Evolutionary conservation across 1,284 basidiomycete species (phyloP), one percentile per base, ranked within the genome.

Genomic region (Trichosporon coremiiforme): DNA sequence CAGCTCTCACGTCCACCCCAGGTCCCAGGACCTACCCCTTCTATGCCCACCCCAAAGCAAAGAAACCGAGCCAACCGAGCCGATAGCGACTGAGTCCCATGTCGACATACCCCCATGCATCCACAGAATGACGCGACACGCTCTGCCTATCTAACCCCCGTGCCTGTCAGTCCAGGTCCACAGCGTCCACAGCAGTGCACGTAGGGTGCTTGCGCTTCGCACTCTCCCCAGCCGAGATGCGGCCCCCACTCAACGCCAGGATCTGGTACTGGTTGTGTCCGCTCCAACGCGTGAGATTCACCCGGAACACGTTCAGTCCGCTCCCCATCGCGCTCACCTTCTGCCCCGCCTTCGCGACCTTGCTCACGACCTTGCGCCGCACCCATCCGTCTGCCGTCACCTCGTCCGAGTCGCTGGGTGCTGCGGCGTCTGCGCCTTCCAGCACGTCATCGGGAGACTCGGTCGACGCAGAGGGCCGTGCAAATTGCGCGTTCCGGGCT

Each of bases 281-380:
- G 57, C 81, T 82, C 68, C 47, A 66, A 41, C 55, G 33, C 9
- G 31, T 84, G 7, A 84, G 70, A 53, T 85, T 85, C 31, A 90
- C 78, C 62, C 88, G 82, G 76, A 90, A 88, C 31, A 81, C 70
- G 50, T 84, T 85, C 65, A 89, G 77, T 2, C 87, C 79, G 22
- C 64, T 66, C 12, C 60, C 45, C 25, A 33, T 65, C 9, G 66
- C 71, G 31, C 38, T 62, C n/a, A 12, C 31, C 64, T 66, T 60
- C 33, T 9, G 33, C 67, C 74, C 71, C 31, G 68, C 41, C 66
- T 74, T 69, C 4, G 63, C 60, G 25, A 71, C 31, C 29, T 78
- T 80, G 66, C 79, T 50, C 47, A 50, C 47, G 12, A 50, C 47
- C 68, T 78, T 80, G 66, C 79, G 80, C 65, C 75, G 75, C 6